Percentiles rank a stretch among this genome's conserved stretches.
These are phyloP conservation scores for Botrytis fabae DNA, from an alignment of 2,329 filamentous ascomycete species.

Conservation along the genomic window DNA sequence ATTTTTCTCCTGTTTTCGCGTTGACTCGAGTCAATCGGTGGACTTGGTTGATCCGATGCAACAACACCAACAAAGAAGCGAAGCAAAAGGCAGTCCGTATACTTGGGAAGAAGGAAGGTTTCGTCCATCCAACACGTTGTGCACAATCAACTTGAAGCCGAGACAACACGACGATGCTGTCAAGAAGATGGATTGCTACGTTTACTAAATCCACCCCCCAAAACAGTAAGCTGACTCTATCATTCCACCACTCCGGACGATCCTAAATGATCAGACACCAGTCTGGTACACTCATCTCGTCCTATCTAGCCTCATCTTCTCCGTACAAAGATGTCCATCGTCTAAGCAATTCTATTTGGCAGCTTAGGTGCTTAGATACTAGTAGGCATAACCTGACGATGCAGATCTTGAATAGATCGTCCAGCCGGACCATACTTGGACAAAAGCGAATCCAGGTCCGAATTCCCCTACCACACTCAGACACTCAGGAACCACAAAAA, in stretches of 20 bases:
- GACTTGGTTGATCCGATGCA: neutral
- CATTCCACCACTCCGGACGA: neutral
- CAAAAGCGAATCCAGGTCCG: neutral
- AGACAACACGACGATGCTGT: neutral
- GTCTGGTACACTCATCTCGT: neutral
- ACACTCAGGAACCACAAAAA: neutral
- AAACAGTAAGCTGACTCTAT: slow-evolving; percentile 15
- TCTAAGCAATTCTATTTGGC: neutral
- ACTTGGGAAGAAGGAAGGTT: neutral
- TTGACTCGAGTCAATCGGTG: neutral
- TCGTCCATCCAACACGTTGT: neutral
- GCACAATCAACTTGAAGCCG: neutral
- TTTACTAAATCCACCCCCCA: neutral
- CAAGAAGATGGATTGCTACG: neutral
- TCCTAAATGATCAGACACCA: neutral
- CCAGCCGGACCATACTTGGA: neutral
- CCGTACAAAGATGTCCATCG: neutral
- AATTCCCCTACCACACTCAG: neutral
- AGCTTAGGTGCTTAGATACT: too few species aligned
- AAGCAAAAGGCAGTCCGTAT: neutral
- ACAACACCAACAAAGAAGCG: neutral
- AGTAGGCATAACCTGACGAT: neutral
- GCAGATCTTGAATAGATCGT: slow-evolving; percentile 4
- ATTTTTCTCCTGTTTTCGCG: neutral
- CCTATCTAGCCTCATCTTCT: neutral